Conservation (phyloP, 1,139 yeast species). For the Eremothecium cymbalariae region DNA sequence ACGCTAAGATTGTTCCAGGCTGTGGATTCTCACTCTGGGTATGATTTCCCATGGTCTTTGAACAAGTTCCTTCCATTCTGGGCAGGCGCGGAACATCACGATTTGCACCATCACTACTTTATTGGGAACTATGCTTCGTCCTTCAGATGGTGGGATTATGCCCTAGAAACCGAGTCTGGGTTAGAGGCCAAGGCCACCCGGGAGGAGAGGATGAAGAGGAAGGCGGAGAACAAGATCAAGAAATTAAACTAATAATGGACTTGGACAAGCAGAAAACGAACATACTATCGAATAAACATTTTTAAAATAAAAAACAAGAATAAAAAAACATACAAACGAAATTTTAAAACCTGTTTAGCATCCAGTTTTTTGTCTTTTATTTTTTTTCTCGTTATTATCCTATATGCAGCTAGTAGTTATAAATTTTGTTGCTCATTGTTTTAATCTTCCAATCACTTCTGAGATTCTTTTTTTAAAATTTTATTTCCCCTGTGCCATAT, state of each 20-base stretch:
- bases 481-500: no score
- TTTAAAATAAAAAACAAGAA: no score
- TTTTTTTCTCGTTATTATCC: background rate
- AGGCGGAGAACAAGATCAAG: conserved; percentile 41
- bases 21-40: conserved; percentile 93
- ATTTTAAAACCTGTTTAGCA: background rate
- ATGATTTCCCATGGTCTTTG: conserved; percentile 93
- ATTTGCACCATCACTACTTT: conserved; percentile 90
- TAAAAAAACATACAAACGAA: background rate
- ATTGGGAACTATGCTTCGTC: conserved; percentile 88
- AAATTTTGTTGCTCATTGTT: background rate
- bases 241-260: conserved; percentile 21
- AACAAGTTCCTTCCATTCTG: conserved; percentile 87
- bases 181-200: conserved; percentile 54
- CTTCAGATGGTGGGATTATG: conserved; percentile 89
- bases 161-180: conserved; percentile 78
- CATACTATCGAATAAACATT: no score
- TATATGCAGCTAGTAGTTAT: background rate
- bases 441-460: no score
- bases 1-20: conserved; percentile 87
- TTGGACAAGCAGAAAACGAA: no score
- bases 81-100: conserved; percentile 99
- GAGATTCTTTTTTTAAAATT: no score
- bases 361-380: background rate
- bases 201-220: conserved; percentile 47